A percentile compares a stretch with the other conserved stretches of the same genome.
phyloP scores from a whole-genome alignment of 164 flowering plant species.

The Magnolia officinalis region DNA sequence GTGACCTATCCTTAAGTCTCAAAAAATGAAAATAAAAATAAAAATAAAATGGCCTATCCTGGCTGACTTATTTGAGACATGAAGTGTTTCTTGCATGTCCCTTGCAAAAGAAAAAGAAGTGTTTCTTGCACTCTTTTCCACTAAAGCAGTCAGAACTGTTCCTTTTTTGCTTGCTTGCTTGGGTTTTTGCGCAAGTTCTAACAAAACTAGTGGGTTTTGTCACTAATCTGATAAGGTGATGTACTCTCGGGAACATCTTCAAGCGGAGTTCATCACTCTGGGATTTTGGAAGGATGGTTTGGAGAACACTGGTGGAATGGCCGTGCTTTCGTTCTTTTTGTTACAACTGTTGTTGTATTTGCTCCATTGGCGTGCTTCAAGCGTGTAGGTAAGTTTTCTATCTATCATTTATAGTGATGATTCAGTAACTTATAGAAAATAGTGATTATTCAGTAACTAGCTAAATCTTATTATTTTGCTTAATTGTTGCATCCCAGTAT shows the following conservation, averaged over 20 bases:
- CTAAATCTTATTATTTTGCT: neutral
- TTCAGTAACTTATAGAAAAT: neutral
- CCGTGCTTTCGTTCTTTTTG: conserved; percentile 59
- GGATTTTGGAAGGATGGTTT: conserved; percentile 89
- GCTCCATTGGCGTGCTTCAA: conserved; percentile 76
- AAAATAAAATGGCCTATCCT: too few species aligned
- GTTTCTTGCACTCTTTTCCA: neutral
- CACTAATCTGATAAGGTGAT: conserved; percentile 49
- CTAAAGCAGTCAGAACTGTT: neutral
- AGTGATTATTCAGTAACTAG: neutral
- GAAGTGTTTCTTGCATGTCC: too few species aligned
- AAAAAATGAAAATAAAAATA: too few species aligned
- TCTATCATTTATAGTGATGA: neutral
- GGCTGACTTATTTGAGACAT: neutral
- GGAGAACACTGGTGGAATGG: conserved; percentile 93
- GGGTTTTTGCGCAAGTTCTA: neutral
- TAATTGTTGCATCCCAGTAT: neutral
- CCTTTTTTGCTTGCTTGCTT: neutral
- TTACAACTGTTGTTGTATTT: conserved; percentile 65
- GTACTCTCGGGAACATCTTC: conserved; percentile 87
- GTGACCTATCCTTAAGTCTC: too few species aligned
- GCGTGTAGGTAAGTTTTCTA: conserved; percentile 61
- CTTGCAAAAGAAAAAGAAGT: too few species aligned
- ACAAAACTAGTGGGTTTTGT: neutral
- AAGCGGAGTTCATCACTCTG: conserved; percentile 73